Conservation (phyloP, 805 yeast species). For the Nakazawaea sp. region DNA sequence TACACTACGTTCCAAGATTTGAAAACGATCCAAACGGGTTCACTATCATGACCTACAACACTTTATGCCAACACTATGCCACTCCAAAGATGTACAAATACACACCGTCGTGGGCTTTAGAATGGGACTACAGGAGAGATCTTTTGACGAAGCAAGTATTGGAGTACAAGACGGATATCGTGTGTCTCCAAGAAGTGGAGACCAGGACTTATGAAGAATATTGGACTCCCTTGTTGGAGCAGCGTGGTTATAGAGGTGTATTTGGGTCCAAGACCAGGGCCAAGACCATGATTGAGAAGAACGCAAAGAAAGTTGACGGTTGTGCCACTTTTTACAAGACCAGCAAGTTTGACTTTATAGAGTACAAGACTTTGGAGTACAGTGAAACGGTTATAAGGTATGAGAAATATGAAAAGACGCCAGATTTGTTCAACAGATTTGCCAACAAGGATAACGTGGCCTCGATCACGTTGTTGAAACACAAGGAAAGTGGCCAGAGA, state of each 20-base stretch:
- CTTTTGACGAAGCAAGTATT: conserved; percentile 68
- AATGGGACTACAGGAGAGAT: conserved; percentile 86
- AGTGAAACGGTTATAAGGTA: conserved; percentile 73
- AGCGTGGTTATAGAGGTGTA: conserved; percentile 71
- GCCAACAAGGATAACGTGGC: conserved; percentile 96
- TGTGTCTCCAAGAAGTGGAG: conserved; percentile 96
- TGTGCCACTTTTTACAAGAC: conserved; percentile 89
- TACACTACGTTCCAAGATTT: conserved; percentile 18
- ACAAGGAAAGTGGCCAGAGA: conserved; percentile 61
- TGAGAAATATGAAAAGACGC: conserved; percentile 85
- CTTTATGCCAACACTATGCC: conserved; percentile 93
- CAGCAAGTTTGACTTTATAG: conserved; percentile 61
- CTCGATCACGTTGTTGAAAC: conserved; percentile 67
- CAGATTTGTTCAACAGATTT: conserved; percentile 91
- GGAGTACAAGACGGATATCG: conserved; percentile 59
- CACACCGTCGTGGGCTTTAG: conserved; percentile 96
- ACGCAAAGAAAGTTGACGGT: conserved; percentile 91
- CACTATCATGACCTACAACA: conserved; percentile 81
- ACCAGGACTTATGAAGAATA: conserved; percentile 77
- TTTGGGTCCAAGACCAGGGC: conserved; percentile 90
- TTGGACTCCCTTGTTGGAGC: conserved; percentile 71
- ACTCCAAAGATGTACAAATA: conserved; percentile 87
- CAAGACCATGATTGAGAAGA: conserved; percentile 75
- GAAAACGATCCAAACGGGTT: conserved; percentile 34
- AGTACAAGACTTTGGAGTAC: conserved; percentile 73